These are phyloP conservation scores for Raphanus sativus DNA, from an alignment of 345 rosid genomes.

Conservation along the genomic window DNA sequence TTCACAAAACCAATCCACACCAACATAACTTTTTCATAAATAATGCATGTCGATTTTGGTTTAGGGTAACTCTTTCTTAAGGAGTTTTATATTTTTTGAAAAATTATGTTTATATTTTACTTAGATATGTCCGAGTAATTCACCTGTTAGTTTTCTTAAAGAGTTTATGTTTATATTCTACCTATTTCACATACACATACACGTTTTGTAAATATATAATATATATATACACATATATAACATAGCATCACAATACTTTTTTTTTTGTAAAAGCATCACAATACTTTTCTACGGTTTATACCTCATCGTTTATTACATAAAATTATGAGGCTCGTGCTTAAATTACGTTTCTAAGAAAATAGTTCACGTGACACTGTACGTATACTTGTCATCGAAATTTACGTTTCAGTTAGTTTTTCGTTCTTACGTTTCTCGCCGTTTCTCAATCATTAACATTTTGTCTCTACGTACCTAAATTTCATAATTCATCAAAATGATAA, in stretches of 20 bases:
- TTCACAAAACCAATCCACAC: constrained; percentile 17
- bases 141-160: neutral
- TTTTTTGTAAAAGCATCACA: too few species aligned
- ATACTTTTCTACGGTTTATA: neutral
- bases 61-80: constrained; percentile 28
- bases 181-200: constrained; percentile 26
- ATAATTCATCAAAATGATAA: neutral
- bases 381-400: constrained; percentile 10
- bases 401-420: constrained; percentile 19
- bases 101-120: constrained; percentile 34
- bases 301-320: neutral
- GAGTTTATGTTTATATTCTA: constrained; percentile 36
- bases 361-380: constrained; percentile 22
- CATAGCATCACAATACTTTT: neutral
- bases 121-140: neutral
- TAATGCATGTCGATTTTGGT: constrained; percentile 37
- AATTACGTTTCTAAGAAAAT: constrained; percentile 26
- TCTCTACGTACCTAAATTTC: constrained; percentile 2
- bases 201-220: neutral
- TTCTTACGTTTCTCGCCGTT: constrained; percentile 21
- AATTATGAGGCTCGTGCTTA: neutral
- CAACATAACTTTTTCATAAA: constrained; percentile 17
- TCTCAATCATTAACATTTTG: constrained; percentile 24
- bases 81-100: neutral
- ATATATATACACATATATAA: neutral